phyloP scores from a whole-genome alignment of 179 eudicot species.

The Vitellaria paradoxa region DNA sequence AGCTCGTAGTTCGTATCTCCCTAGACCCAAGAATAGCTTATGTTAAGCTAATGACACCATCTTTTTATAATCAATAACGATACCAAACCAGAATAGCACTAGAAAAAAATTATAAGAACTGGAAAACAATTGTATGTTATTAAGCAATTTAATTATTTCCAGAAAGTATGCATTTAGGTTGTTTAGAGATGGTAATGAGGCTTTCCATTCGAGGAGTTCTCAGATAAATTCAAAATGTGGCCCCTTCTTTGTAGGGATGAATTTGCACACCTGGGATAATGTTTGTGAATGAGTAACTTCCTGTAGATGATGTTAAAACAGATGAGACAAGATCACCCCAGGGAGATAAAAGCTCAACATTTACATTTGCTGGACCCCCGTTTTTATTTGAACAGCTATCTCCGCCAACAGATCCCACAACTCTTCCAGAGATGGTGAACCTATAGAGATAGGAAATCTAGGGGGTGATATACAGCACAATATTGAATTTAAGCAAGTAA shows the following conservation, averaged over 20 bases:
- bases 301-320: constrained; percentile 61
- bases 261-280: constrained; percentile 66
- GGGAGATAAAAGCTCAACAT: constrained; percentile 71
- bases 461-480: constrained; percentile 2
- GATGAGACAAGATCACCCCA: constrained; percentile 62
- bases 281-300: constrained; percentile 72
- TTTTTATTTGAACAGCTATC: constrained; percentile 64
- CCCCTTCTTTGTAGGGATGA: background rate
- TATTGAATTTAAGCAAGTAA: background rate
- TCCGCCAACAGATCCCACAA: constrained; percentile 88
- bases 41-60: background rate
- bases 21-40: constrained; percentile 36
- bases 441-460: constrained; percentile 32
- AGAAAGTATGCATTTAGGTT: background rate
- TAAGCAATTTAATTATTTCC: background rate
- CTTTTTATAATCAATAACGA: background rate
- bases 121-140: background rate
- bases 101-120: background rate
- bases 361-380: constrained; percentile 87
- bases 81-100: background rate
- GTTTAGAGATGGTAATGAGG: background rate
- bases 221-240: background rate
- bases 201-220: background rate
- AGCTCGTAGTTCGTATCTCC: constrained; percentile 76
- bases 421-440: constrained; percentile 82